Conservation (phyloP, 129 eudicot genomes). For the Ambrosia trifida region DNA sequence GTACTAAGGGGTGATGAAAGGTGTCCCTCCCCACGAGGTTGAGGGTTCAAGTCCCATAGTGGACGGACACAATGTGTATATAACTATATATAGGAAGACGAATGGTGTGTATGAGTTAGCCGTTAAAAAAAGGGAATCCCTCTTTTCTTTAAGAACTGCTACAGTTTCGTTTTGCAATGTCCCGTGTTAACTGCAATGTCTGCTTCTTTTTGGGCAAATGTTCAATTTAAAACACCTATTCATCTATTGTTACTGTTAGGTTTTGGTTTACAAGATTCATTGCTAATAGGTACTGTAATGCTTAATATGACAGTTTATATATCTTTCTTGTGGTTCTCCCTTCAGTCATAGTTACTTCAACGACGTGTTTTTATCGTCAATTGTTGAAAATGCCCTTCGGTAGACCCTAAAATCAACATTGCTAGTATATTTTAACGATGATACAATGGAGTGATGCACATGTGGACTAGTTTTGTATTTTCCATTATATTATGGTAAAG, state of each 20-base stretch:
- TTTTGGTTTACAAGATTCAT: slow-evolving; percentile 4
- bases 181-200: not conserved
- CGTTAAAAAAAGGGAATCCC: not conserved
- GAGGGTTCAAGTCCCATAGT: no score
- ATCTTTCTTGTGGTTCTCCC: not conserved
- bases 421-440: not conserved
- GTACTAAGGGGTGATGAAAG: no score
- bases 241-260: slow-evolving; percentile 15
- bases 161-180: not conserved
- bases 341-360: not conserved
- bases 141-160: slow-evolving; percentile 4
- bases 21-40: no score
- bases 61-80: no score
- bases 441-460: not conserved
- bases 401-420: not conserved
- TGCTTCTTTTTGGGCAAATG: not conserved
- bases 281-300: not conserved
- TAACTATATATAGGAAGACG: no score
- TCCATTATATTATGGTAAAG: not conserved
- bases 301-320: not conserved
- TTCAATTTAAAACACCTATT: not conserved
- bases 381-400: slow-evolving; percentile 3
- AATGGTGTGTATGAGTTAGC: no score
- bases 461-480: not conserved
- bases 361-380: not conserved